Percentiles rank a stretch among this genome's conserved stretches.
Evolutionary conservation across 257 asterid genomes (phyloP).

Genomic region (Misopates orontium): DNA sequence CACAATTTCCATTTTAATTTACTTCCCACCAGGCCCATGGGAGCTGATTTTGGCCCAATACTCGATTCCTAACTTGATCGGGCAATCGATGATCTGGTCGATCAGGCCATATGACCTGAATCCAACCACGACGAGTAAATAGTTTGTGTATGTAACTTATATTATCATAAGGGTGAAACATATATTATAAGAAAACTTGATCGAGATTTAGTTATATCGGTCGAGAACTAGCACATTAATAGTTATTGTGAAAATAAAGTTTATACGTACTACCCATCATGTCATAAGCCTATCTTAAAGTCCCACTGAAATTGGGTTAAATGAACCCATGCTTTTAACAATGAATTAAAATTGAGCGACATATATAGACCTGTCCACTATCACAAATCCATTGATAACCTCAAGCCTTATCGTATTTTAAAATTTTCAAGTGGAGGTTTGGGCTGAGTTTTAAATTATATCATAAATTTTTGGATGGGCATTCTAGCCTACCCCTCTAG

Average conservation of each 20-base stretch:
- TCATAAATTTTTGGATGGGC: background rate
- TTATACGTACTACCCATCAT: background rate
- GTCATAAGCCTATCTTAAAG: too few species aligned
- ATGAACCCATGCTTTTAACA: background rate
- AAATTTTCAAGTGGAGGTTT: background rate
- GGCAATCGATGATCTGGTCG: too few species aligned
- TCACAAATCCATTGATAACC: background rate
- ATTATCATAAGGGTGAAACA: too few species aligned
- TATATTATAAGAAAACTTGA: background rate
- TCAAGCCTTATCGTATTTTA: background rate
- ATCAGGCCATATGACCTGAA: too few species aligned
- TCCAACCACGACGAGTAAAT: too few species aligned
- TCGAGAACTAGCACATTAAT: too few species aligned
- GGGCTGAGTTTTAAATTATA: background rate
- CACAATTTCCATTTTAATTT: too few species aligned
- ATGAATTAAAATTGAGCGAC: background rate
- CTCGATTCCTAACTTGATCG: too few species aligned
- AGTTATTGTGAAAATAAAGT: background rate
- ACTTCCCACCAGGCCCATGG: too few species aligned
- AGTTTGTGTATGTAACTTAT: too few species aligned
- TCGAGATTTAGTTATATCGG: background rate
- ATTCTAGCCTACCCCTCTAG: too few species aligned
- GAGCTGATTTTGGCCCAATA: too few species aligned
- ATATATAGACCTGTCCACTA: background rate
- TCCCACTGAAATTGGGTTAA: background rate